Evolutionary conservation across 1,284 basidiomycete species (phyloP), one percentile per base, ranked within the genome.

Genomic region (Trichosporon asahii): DNA sequence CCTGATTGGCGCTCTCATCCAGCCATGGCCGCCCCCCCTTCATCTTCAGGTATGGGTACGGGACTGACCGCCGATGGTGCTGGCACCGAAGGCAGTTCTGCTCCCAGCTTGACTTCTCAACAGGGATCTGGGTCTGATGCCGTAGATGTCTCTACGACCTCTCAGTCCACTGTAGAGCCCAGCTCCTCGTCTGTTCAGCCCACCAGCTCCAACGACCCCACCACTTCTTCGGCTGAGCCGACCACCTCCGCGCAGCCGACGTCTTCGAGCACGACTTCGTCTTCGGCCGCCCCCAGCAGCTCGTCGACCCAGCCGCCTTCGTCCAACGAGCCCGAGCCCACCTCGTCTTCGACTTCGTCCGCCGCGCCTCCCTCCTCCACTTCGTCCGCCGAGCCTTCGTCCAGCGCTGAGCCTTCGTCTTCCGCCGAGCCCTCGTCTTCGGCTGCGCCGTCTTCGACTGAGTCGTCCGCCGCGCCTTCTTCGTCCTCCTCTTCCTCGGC

Each of bases 1-100:
- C 18, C 31, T 11, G 27, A 29, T 61, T 29, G 27, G 53, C 31
- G 31, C 31, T 5, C 18, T 4, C 57, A 4, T 12, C 29, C 57
- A 61, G 57, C 57, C 29, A 61, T 61, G 57, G 57, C 57, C 57
- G 15, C 57, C 27, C 27, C 57, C 27, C 57, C 14, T 29, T 60
- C 55, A 25, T 61, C 57, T 18, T 61, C 57, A 61, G 57, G 57
- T 61, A 61, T 31, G 57, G 57, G 55, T 60, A 60, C 25, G 55
- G 55, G 27, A 31, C 29, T 23, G 27, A 18, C 57, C 63, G 35
- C 63, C 63, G 37, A 37, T 40, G 63, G 35, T 40, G 63, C 25
- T 64, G 63, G 14, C 37, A 64, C 23, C 37, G 35, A 44, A 25
- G 35, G 63, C 21, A 61, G 63, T 64, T 44, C 35, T 40, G 23